Base-by-base conservation (phyloP, 2,329 filamentous ascomycete species). In the Pseudogymnoascus sp. region DNA sequence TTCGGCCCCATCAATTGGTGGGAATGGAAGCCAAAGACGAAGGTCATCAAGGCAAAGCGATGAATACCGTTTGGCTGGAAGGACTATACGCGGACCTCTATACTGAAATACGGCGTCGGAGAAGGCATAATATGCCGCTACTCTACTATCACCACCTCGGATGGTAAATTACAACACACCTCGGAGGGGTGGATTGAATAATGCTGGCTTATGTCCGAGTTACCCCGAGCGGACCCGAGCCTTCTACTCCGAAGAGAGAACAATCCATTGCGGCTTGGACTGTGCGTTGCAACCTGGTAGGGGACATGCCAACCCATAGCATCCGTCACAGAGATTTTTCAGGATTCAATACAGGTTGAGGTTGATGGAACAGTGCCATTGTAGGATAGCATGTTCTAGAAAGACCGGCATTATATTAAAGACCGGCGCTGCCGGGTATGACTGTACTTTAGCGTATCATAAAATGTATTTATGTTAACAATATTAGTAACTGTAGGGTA, bases 1-100 rank as follows among this genome's bases (percentile, higher is more conserved):
- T 79, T 82, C 69, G 83, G 85, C 10, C 73, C 74, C 23, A 77
- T 89, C 26, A 75, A 73, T 69, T 87, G 83, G 82, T 81, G 81
- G 77, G 82, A 86, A 68, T 72, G 69, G 61, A 72, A 71, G 61
- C 72, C 72, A 38, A 70, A 67, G 64, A 78, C 76, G 60, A 77
- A 66, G 64, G 78, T 82, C 59, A 69, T 78, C 2, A 68, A 69
- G 66, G 75, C 71, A 65, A 64, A 63, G 65, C 19, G 64, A 31
- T 62, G 66, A 69, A 60, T 14, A 14, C 33, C 19, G 16, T 26
- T 2, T 4, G 33, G 11, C 14, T 37, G 33, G 16, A 31, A 39
- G 19, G 33, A 38, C 23, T 55, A 33, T 21, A 55, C 49, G 12
- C n/a, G 4, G 49, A 16, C 11, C 10, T 21, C 29, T 55, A 55